These are phyloP conservation scores for Aspergillus ellipticus DNA, from an alignment of 495 filamentous ascomycete species.

Conservation along the genomic window DNA sequence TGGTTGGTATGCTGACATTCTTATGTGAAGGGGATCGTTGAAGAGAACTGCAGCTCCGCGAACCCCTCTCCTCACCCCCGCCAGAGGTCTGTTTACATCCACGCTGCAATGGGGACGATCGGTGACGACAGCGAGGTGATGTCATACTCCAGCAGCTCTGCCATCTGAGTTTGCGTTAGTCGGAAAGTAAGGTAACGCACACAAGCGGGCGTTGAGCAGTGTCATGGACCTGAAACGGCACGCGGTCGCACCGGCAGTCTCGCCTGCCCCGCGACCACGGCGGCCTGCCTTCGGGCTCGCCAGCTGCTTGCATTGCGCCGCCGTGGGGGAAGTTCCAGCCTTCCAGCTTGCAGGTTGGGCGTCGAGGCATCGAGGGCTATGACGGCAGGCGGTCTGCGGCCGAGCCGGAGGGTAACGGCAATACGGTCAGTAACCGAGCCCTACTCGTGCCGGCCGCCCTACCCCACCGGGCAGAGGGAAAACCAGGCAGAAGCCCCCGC, in stretches of 20 bases:
- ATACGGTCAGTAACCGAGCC: neutral
- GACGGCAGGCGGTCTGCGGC: neutral
- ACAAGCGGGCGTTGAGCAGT: too few species aligned
- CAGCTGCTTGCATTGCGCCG: too few species aligned
- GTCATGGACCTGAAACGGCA: too few species aligned
- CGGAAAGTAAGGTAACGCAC: neutral
- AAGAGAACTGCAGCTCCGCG: too few species aligned
- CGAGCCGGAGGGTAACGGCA: neutral
- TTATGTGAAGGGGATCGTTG: too few species aligned
- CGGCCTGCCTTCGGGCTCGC: too few species aligned
- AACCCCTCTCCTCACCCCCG: too few species aligned
- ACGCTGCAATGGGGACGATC: neutral
- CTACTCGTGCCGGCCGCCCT: neutral
- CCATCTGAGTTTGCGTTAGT: neutral
- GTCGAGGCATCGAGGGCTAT: neutral
- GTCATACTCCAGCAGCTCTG: neutral
- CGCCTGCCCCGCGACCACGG: too few species aligned
- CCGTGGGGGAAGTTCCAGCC: too few species aligned
- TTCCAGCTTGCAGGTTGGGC: neutral
- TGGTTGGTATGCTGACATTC: too few species aligned
- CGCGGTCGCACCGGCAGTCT: too few species aligned
- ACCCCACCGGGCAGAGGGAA: neutral
- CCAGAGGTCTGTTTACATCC: neutral
- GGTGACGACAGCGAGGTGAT: neutral
- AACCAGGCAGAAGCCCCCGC: conserved; percentile 3